Percentiles rank a stretch among this genome's conserved stretches.
These are phyloP conservation scores for Globisporangium paroecandrum DNA, from an alignment of 352 stramenopile species.

Conservation along the genomic window DNA sequence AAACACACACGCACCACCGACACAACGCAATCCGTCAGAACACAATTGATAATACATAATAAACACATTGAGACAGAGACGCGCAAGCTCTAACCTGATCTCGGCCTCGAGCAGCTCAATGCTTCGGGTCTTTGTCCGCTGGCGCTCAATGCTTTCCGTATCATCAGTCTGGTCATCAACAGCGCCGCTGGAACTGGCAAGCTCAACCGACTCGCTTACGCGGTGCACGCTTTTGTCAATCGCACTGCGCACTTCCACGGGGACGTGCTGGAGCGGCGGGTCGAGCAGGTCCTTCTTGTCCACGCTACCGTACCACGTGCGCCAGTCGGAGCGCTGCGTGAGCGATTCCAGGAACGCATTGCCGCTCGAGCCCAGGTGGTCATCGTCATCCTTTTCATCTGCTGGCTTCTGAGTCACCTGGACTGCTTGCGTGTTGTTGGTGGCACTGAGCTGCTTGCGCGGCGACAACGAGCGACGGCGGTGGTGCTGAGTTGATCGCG, in stretches of 20 bases:
- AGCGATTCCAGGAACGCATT: slow-evolving; percentile 55
- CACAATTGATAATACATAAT: neutral
- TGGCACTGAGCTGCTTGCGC: slow-evolving; percentile 4
- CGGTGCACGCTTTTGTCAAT: slow-evolving; percentile 2
- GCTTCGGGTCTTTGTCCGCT: neutral
- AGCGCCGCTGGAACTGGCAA: neutral
- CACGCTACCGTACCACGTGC: slow-evolving; percentile 54
- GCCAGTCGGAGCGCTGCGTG: slow-evolving; percentile 40
- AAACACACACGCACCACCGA: slow-evolving; percentile 10
- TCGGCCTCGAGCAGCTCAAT: slow-evolving; percentile 39
- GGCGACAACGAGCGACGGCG: slow-evolving; percentile 49
- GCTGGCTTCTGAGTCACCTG: neutral
- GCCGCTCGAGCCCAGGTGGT: neutral
- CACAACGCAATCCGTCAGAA: neutral
- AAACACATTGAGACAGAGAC: neutral
- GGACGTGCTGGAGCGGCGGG: slow-evolving; percentile 34
- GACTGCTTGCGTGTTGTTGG: neutral
- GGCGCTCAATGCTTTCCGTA: slow-evolving; percentile 6
- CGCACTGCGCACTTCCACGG: slow-evolving; percentile 23
- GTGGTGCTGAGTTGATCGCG: slow-evolving; percentile 23
- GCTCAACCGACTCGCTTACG: neutral
- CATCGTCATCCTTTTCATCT: neutral
- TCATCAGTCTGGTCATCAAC: neutral
- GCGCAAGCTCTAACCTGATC: slow-evolving; percentile 34
- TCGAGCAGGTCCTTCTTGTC: slow-evolving; percentile 46